These are phyloP conservation scores for Saccharomyces hybrid DNA, from an alignment of 1,139 yeast species.

Conservation along the genomic window DNA sequence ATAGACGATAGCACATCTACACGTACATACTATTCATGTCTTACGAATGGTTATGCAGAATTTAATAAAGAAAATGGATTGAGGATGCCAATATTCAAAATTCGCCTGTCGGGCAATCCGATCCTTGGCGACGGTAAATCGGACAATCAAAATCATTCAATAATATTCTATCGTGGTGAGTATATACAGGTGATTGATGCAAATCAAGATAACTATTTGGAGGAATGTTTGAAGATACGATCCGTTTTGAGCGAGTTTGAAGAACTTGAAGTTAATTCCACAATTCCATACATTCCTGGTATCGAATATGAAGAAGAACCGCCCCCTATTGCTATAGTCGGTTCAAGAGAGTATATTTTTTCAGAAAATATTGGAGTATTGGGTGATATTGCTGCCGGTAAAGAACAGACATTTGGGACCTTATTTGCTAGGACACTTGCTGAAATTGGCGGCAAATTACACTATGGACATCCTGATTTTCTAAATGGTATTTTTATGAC, in stretches of 20 bases:
- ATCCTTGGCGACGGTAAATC: constrained; percentile 87
- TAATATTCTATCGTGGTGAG: constrained; percentile 79
- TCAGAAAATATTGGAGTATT: constrained; percentile 79
- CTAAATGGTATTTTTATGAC: constrained; percentile 80
- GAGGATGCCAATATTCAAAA: constrained; percentile 44
- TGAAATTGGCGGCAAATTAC: constrained; percentile 79
- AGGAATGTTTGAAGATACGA: constrained; percentile 76
- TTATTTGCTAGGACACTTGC: constrained; percentile 80
- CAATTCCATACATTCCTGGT: constrained; percentile 44
- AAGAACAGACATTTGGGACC: constrained; percentile 90
- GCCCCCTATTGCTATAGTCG: constrained; percentile 72
- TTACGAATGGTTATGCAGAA: constrained; percentile 48
- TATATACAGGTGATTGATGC: constrained; percentile 85
- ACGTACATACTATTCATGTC: constrained; percentile 48
- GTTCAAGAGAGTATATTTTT: constrained; percentile 83
- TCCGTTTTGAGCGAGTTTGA: constrained; percentile 76
- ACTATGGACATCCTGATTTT: constrained; percentile 91
- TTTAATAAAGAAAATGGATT: constrained; percentile 36
- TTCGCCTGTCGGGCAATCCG: constrained; percentile 75
- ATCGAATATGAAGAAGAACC: constrained; percentile 32
- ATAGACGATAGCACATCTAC: constrained; percentile 29
- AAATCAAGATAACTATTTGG: constrained; percentile 79
- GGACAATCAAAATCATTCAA: constrained; percentile 73
- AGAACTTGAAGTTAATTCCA: constrained; percentile 38
- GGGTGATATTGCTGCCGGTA: constrained; percentile 91